phyloP scores from a whole-genome alignment of 1,284 basidiomycete species.

The Rhodotorula sp. region DNA sequence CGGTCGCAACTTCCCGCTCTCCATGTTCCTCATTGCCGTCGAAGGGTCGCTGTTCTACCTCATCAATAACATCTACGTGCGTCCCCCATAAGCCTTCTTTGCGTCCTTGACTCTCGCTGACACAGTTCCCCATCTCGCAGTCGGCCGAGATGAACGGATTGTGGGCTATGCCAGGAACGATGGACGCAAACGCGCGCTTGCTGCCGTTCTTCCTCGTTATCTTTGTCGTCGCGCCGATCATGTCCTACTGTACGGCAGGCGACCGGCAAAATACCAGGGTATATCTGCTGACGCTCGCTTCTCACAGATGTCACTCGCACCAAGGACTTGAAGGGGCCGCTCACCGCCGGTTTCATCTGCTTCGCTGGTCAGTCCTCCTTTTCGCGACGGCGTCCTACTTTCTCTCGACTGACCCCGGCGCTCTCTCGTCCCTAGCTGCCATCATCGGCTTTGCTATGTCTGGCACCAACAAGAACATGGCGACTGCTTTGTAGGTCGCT shows the following conservation, averaged over 20 bases:
- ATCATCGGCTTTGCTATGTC: conserved; percentile 1
- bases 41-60: conserved; percentile 28
- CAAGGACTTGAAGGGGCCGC: conserved; percentile 30
- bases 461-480: conserved; percentile 15
- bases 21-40: conserved; percentile 22
- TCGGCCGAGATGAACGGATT: conserved; percentile 6
- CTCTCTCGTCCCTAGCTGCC: not conserved
- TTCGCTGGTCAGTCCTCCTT: conserved; percentile 3
- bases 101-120: not conserved
- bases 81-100: not conserved
- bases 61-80: conserved; percentile 28
- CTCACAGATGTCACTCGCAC: conserved; percentile 1
- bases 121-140: not conserved
- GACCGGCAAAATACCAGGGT: not conserved
- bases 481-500: conserved; percentile 6
- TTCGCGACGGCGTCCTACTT: not conserved
- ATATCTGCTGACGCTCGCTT: not conserved
- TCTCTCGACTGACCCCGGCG: not conserved
- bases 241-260: conserved; percentile 10
- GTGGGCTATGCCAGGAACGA: conserved; percentile 19
- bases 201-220: conserved; percentile 31
- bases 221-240: conserved; percentile 17
- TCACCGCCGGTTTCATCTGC: conserved; percentile 17
- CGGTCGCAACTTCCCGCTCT: conserved; percentile 26
- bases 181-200: conserved; percentile 20